Base-by-base conservation (phyloP, 192 early-diverging fungal genomes). In the Podila minutissima region DNA sequence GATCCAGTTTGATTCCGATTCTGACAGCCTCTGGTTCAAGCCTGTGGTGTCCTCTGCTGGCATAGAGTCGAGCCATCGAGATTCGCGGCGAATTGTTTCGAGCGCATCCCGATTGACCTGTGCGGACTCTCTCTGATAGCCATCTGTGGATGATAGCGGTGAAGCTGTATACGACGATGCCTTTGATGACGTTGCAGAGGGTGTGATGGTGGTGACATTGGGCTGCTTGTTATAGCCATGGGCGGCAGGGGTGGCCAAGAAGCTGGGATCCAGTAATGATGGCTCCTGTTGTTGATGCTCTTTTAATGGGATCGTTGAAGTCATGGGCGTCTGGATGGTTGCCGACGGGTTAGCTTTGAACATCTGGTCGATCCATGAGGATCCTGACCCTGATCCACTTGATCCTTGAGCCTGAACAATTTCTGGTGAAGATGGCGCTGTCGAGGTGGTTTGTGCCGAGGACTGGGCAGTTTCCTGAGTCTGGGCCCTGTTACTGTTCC, bases 61-160 rank as follows among this genome's bases (percentile, higher is more conserved):
- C 48, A 81, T 64, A 17, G 71, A 51, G 28, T 81, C 77, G 46
- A 81, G 51, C 77, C 77, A 81, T 51, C 62, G 63, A 0, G 77
- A 81, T 69, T 81, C 77, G 15, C 77, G 66, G 17, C 37, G 66
- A 0, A 81, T 20, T 1, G 77, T 69, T 26, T 81, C 70, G 5
- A 81, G 22, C 4, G 62, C 70, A 13, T 81, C 77, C 49, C 41
- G 72, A 38, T 81, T 81, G 17, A 58, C 24, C 22, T 55, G 20
- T 12, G 6, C 8, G 17, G 53, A 55, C 5, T 55, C 53, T 17
- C 20, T 22, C n/a, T 55, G 53, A 55, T 55, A 55, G 10, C n/a
- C 9, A 1, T 55, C 15, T 46, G 41, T 46, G 41, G 41, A 46
- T 17, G 41, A 0, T 4, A 3, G 12, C 1, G n/a, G 24, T 55